These are phyloP conservation scores for Graphium sp. DNA, from an alignment of 2,329 filamentous ascomycete genomes.

Conservation along the genomic window DNA sequence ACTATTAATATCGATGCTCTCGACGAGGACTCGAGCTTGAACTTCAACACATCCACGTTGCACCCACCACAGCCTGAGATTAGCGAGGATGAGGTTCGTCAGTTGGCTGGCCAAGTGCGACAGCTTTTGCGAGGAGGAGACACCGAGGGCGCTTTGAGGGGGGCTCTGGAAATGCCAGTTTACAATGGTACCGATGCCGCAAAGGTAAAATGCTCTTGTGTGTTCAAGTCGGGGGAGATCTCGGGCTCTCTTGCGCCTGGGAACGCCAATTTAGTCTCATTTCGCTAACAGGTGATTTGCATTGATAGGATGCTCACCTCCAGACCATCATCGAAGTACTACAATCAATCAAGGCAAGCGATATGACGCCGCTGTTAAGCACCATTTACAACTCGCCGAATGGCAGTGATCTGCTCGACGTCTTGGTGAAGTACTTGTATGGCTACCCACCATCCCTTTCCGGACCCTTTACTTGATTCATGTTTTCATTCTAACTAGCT, in stretches of 20 bases:
- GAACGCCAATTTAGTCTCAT: no score
- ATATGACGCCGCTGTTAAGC: constrained; percentile 81
- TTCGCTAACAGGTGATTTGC: no score
- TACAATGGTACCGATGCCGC: constrained; percentile 44
- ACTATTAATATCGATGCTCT: constrained; percentile 90
- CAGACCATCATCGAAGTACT: constrained; percentile 83
- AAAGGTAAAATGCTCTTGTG: constrained; percentile 28
- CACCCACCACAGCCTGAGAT: constrained; percentile 61
- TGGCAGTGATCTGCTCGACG: constrained; percentile 74
- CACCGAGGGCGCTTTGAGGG: constrained; percentile 68
- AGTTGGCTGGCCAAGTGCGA: constrained; percentile 63
- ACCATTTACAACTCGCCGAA: constrained; percentile 63
- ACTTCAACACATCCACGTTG: constrained; percentile 80
- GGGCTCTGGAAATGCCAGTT: constrained; percentile 72
- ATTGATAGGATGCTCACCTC: constrained; percentile 60
- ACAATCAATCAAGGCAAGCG: constrained; percentile 87
- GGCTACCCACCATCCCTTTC: constrained; percentile 15
- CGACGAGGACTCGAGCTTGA: constrained; percentile 75
- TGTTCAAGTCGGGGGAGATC: not conserved
- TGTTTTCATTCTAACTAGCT: not conserved
- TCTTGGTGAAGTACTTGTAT: constrained; percentile 95
- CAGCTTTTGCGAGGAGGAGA: constrained; percentile 80
- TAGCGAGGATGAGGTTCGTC: constrained; percentile 62
- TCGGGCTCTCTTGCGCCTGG: no score
- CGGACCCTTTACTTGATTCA: not conserved